Evolutionary conservation across 345 rosid genomes (phyloP).

Genomic region (Bruguiera parviflora): DNA sequence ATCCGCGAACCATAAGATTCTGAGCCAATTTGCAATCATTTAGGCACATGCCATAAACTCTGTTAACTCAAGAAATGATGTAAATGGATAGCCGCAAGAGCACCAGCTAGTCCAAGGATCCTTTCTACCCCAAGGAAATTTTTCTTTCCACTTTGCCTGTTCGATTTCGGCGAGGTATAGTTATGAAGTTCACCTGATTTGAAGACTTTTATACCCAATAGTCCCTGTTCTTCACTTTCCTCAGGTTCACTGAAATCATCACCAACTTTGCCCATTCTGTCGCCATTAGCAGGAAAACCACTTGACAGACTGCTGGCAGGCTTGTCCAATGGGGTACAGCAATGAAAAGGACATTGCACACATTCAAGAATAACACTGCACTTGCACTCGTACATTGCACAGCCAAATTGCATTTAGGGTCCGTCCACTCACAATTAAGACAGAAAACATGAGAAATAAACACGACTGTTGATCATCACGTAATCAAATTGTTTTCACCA

Average conservation of each 20-base stretch:
- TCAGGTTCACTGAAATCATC: constrained; percentile 34
- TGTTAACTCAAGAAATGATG: constrained; percentile 45
- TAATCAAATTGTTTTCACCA: no score
- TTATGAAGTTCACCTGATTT: constrained; percentile 39
- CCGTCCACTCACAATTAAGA: no score
- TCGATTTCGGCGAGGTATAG: constrained; percentile 39
- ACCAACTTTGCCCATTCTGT: constrained; percentile 24
- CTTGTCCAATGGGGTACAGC: constrained; percentile 43
- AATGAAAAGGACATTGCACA: constrained; percentile 33
- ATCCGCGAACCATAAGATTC: constrained; percentile 44
- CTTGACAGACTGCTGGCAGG: constrained; percentile 33
- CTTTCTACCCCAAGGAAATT: constrained; percentile 47
- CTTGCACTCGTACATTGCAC: constrained; percentile 22
- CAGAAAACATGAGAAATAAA: no score
- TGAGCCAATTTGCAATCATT: constrained; percentile 45
- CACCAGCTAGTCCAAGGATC: constrained; percentile 34
- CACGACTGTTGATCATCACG: no score
- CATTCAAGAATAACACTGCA: constrained; percentile 18
- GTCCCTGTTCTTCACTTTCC: constrained; percentile 27
- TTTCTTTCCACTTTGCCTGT: constrained; percentile 38
- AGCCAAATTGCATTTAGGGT: no score
- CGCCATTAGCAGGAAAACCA: constrained; percentile 11
- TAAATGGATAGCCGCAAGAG: constrained; percentile 23
- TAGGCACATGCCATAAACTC: constrained; percentile 35
- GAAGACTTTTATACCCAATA: constrained; percentile 18